phyloP scores from a whole-genome alignment of 208 protist species.

The Leishmania braziliensis region DNA sequence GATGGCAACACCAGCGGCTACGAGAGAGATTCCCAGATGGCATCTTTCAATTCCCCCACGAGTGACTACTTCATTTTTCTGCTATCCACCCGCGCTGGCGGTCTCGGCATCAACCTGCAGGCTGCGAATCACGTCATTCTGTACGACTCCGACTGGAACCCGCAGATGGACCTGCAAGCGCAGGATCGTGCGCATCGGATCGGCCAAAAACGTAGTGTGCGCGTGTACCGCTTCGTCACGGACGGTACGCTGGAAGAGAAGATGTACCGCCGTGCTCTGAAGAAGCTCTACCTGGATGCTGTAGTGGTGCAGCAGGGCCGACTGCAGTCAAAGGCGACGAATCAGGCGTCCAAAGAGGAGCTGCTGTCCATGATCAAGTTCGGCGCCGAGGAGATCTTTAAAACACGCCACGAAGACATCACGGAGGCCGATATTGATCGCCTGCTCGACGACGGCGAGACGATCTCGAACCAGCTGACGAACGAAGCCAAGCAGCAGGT shows the following conservation, averaged over 20 bases:
- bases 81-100: conserved; percentile 97
- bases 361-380: conserved; percentile 98
- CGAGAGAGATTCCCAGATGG: conserved; percentile 93
- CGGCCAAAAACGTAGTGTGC: conserved; percentile 97
- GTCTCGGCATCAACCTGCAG: conserved; percentile 98
- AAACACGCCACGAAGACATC: conserved; percentile 85
- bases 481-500: conserved; percentile 82
- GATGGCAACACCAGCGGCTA: conserved; percentile 91
- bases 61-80: conserved; percentile 97
- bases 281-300: conserved; percentile 98
- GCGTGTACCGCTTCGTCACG: conserved; percentile 97
- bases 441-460: conserved; percentile 93
- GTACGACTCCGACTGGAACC: conserved; percentile 99
- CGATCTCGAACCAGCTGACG: conserved; percentile 82
- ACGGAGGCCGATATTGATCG: conserved; percentile 98
- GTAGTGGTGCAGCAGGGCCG: conserved; percentile 98
- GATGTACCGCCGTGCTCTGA: conserved; percentile 97
- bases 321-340: conserved; percentile 54
- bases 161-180: conserved; percentile 98
- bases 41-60: conserved; percentile 91
- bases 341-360: conserved; percentile 92
- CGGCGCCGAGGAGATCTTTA: conserved; percentile 98
- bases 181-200: conserved; percentile 98
- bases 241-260: conserved; percentile 98
- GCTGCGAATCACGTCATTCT: conserved; percentile 98